A percentile compares a stretch with the other conserved stretches of the same genome.
phyloP scores from a whole-genome alignment of 148 eudicot genomes.

The Fagopyrum homotropicum region DNA sequence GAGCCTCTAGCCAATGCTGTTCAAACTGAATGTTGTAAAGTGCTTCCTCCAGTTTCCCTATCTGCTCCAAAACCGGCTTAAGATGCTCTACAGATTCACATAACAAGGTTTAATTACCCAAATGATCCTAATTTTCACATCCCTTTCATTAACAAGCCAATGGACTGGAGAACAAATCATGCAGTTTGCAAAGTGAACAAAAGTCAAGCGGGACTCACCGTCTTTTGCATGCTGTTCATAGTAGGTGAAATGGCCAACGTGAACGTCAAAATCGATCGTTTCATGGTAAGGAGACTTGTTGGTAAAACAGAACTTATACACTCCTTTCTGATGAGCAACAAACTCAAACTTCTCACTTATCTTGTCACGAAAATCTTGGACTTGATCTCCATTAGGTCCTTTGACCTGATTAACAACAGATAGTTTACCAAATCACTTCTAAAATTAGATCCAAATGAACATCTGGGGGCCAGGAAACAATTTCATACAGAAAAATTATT shows the following conservation, averaged over 20 bases:
- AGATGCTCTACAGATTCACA: conserved; percentile 65
- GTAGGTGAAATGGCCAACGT: conserved; percentile 62
- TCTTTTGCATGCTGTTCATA: conserved; percentile 90
- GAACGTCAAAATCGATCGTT: conserved; percentile 88
- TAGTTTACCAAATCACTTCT: not conserved
- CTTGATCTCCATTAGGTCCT: conserved; percentile 66
- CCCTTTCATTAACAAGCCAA: not conserved
- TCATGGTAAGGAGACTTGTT: conserved; percentile 92
- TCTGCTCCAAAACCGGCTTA: conserved; percentile 71
- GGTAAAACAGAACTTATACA: conserved; percentile 71
- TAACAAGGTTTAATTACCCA: conserved; percentile 1
- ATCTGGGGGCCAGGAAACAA: not conserved
- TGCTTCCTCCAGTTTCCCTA: conserved; percentile 74
- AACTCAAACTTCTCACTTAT: conserved; percentile 70
- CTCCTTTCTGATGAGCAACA: conserved; percentile 64
- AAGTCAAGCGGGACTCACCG: conserved; percentile 34
- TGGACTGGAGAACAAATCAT: not conserved
- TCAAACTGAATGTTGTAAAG: conserved; percentile 88
- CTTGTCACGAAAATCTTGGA: conserved; percentile 68
- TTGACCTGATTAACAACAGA: conserved; percentile 39
- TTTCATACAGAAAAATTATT: not conserved
- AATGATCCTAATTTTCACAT: not conserved
- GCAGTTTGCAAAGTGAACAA: not conserved
- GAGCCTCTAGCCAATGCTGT: conserved; percentile 95
- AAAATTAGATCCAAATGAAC: not conserved